Evolutionary conservation across 2,329 filamentous ascomycete genomes (phyloP).

Genomic region (Clonostachys solani): DNA sequence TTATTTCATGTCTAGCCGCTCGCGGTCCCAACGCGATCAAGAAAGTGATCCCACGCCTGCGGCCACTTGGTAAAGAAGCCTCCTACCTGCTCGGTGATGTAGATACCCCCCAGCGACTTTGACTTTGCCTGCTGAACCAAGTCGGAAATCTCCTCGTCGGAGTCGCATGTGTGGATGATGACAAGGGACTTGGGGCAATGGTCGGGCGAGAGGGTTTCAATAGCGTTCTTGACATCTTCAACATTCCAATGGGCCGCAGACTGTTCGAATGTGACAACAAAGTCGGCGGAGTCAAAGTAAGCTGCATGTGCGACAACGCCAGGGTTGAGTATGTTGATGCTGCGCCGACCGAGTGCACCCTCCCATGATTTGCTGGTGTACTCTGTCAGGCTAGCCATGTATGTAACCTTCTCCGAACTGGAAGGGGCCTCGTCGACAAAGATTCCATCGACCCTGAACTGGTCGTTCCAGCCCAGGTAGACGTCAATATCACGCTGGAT

Average conservation of each 20-base stretch:
- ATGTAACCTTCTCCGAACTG: slow-evolving; percentile 8
- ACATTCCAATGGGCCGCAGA: slow-evolving; percentile 8
- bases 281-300: slow-evolving; percentile 33
- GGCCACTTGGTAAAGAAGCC: slow-evolving; percentile 13
- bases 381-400: slow-evolving; percentile 13
- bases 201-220: not conserved
- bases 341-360: slow-evolving; percentile 2
- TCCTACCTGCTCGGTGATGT: slow-evolving; percentile 9
- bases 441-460: slow-evolving; percentile 36
- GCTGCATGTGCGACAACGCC: slow-evolving; percentile 32
- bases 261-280: slow-evolving; percentile 38
- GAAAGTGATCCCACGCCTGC: slow-evolving; percentile 5
- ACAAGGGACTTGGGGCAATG: slow-evolving; percentile 6
- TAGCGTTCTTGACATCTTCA: not conserved
- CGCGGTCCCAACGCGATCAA: not conserved
- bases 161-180: slow-evolving; percentile 7
- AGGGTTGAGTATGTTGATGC: slow-evolving; percentile 34
- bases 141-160: not conserved
- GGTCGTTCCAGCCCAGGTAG: slow-evolving; percentile 36
- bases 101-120: slow-evolving; percentile 8
- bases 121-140: not conserved
- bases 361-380: slow-evolving; percentile 13
- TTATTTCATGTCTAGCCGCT: too few relatives aligned
- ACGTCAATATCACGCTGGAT: slow-evolving; percentile 31
- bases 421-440: slow-evolving; percentile 43